Evolutionary conservation across 2,329 filamentous ascomycete species (phyloP).

Genomic region (Emericellopsis atlantica): DNA sequence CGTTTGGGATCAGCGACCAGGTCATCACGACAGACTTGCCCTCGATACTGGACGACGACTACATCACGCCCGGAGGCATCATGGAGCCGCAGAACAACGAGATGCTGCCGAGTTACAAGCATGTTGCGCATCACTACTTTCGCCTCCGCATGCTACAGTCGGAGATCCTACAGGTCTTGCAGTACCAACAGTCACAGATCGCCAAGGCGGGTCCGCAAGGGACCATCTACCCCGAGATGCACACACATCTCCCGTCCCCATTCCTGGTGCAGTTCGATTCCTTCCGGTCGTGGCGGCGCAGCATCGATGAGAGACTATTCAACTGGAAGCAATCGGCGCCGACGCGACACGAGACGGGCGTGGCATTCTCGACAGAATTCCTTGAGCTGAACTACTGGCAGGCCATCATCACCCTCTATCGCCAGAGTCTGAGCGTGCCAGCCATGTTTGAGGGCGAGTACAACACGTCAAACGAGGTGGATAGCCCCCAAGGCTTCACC

Average conservation of each 20-base stretch:
- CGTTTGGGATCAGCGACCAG: conserved; percentile 91
- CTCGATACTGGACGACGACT: conserved; percentile 74
- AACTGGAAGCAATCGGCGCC: conserved; percentile 83
- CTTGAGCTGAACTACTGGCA: conserved; percentile 97
- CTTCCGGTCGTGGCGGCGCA: conserved; percentile 77
- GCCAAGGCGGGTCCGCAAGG: conserved; percentile 56
- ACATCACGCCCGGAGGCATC: conserved; percentile 73
- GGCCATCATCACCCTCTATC: conserved; percentile 87
- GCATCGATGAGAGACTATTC: conserved; percentile 71
- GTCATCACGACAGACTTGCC: conserved; percentile 94
- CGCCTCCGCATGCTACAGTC: conserved; percentile 80
- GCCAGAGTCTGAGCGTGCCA: conserved; percentile 80
- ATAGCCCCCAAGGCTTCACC: conserved; percentile 48
- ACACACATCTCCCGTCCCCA: conserved; percentile 67
- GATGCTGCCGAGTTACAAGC: conserved; percentile 69
- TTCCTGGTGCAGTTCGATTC: conserved; percentile 76
- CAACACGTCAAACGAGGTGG: conserved; percentile 50
- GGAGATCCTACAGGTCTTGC: conserved; percentile 86
- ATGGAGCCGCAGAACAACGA: conserved; percentile 42
- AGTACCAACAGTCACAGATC: conserved; percentile 79
- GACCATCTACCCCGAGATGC: conserved; percentile 57
- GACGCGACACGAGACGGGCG: conserved; percentile 65
- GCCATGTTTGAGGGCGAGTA: conserved; percentile 73
- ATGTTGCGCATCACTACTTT: conserved; percentile 86
- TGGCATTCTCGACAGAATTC: conserved; percentile 81